Base-by-base conservation (phyloP, 225 moss, liverwort and hornwort genomes). In the Bryum argenteum region DNA sequence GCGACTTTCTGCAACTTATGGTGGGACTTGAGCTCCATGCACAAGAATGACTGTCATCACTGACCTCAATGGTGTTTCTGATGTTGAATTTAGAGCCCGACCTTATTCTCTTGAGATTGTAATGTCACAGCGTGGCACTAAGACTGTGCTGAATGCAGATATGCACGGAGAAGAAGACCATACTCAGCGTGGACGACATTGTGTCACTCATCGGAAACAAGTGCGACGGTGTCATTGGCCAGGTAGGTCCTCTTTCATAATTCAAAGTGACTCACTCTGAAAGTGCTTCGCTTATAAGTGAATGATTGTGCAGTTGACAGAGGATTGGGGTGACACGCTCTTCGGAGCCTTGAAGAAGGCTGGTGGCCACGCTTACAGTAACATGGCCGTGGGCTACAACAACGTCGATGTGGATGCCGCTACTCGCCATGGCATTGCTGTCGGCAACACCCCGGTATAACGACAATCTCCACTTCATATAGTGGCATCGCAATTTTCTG, bases 321-420 rank as follows among this genome's bases (percentile, higher is more conserved):
- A 99, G 79, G 98, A 99, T 60, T 99, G 98, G 98, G 98, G 98
- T 41, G 92, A 99, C 67, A 77, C 88, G 6, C 79, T 99, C 18
- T 99, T 99, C 42, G 90, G 91, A 11, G 94, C 98, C 23, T 56
- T 99, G 76, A 84, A 88, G 81, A 92, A 89, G 58, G 94, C 94
- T 51, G 98, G 98, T 47, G 94, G 98, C 39, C 85, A 79, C 61
- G 94, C 92, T 1, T 99, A 40, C 78, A 99, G 98, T 72, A 99
- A 94, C 74, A 99, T 99, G 98, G 98, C 98, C 24, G 98, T 99
- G 9, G 98, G 98, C 15, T 99, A 99, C 77, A 99, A 99, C 77
- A 99, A 99, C 72, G 98, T 99, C 51, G 91, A 99, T 74, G 92
- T 94, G 71, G 92, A 91, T 2, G 98, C 89, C 33, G 98, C 98